These are phyloP conservation scores for Backusella macrospora DNA, from an alignment of 192 early-diverging fungal genomes.

Conservation along the genomic window DNA sequence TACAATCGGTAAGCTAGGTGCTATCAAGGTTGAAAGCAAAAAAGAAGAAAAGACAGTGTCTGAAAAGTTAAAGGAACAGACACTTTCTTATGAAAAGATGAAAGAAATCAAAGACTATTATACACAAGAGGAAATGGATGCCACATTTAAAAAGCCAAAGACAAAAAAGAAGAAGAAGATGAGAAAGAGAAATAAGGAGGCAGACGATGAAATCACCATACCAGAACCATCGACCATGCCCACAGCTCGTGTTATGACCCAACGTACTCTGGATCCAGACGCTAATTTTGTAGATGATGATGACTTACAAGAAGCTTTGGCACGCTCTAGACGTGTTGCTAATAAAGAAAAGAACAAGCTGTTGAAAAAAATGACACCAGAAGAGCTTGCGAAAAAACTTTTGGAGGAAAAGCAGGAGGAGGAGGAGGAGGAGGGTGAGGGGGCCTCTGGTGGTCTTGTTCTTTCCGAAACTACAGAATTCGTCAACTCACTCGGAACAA, in stretches of 20 bases:
- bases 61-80: slow-evolving; percentile 49
- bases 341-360: slow-evolving; percentile 53
- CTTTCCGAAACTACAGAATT: slow-evolving; percentile 90
- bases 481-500: slow-evolving; percentile 61
- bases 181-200: slow-evolving; percentile 51
- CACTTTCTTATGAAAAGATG: slow-evolving; percentile 59
- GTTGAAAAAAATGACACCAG: slow-evolving; percentile 48
- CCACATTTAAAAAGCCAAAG: slow-evolving; percentile 82
- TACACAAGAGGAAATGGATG: slow-evolving; percentile 80
- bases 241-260: not conserved
- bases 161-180: slow-evolving; percentile 66
- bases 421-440: slow-evolving; percentile 39
- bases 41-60: slow-evolving; percentile 38
- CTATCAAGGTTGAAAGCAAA: slow-evolving; percentile 12
- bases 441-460: slow-evolving; percentile 51
- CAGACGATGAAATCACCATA: slow-evolving; percentile 30
- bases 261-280: slow-evolving; percentile 40
- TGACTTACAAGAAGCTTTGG: slow-evolving; percentile 86
- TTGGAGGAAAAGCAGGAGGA: slow-evolving; percentile 38
- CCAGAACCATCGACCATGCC: not conserved
- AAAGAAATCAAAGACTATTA: slow-evolving; percentile 86
- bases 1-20: slow-evolving; percentile 54
- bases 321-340: slow-evolving; percentile 67
- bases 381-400: slow-evolving; percentile 61
- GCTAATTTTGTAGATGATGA: slow-evolving; percentile 93